Base-by-base conservation (phyloP, 805 yeast genomes). In the Wickerhamiella musiphila region DNA sequence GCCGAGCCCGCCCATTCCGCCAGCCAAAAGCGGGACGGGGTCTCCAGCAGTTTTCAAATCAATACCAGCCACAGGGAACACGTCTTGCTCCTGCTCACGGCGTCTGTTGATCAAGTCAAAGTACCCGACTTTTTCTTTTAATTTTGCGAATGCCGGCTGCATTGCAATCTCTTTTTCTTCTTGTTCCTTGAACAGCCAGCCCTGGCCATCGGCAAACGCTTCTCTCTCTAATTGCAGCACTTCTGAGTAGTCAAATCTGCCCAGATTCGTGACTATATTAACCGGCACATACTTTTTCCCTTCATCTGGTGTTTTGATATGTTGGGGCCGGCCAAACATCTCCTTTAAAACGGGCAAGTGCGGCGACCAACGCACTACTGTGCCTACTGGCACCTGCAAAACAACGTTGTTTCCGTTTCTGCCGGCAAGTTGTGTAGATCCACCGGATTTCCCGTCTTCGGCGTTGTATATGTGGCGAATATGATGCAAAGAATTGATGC, bases 1-100 rank as follows among this genome's bases (percentile, higher is more conserved):
- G 1, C 98, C 98, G 59, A 86, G 63, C 0, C 98, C 98, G 14
- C 96, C 96, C 40, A 64, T 62, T 7, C 98, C 98, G 26, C 98
- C 98, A 43, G 66, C 67, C 28, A 84, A 46, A 13, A 90, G 44
- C 32, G 78, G 56, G 4, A 75, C 52, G 1, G 96, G 94, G 28
- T 64, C 66, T 2, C 65, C 65, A 0, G 81, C 47, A 62, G 12
- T 73, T 70, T 39, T 61, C 52, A 36, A 63, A 52, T 90, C 98
- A 17, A 81, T 48, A 0, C 96, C 96, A n/a, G 63, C 60, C 3
- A 78, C 36, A 0, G 96, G 96, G 45, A 84, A 74, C 29, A 65
- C 59, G 51, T 86, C 96, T 26, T 55, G 58, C 5, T 46, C 47
- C 9, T 66, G 42, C 50, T 86, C 96, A 23, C 66, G 65, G 3